Base-by-base conservation (phyloP, 192 early-diverging fungal genomes). In the Backusella circina region DNA sequence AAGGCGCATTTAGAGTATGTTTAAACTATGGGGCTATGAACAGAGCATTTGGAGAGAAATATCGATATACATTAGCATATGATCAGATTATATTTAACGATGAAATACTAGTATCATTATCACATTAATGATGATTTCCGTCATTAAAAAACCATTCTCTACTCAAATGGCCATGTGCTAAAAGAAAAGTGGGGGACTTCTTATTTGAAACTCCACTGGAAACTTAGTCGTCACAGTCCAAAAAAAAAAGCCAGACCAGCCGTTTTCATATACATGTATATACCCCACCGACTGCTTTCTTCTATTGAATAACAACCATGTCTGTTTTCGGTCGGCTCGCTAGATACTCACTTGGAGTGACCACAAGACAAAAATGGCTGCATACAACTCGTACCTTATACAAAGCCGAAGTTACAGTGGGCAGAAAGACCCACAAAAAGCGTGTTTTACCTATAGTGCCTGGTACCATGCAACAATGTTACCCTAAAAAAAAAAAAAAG, bases 381-480 rank as follows among this genome's bases (percentile, higher is more conserved):
- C 54, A 61, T 13, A 61, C 54, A 61, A 61, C 54, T 28, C 26
- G 23, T 61, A 61, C 54, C 21, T 61, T 61, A 28, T 61, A 61
- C 26, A 61, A 61, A 61, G 23, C 54, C 54, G 54, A 61, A 26
- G 54, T 28, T 12, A 61, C 54, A 61, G 21, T 26, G 54, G 54
- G 54, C 12, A 26, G 54, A 61, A 61, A 61, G 23, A 61, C 54
- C 10, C 54, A 61, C 23, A 61, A 23, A 3, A 68, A 68, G 33
- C 67, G 67, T 68, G 35, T 37, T 37, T 68, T 68, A 38, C 67
- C 67, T 36, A 12, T 36, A 37, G 32, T 68, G 35, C 67, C 67
- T 37, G 70, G 70, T 51, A 71, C 54, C 54, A 26, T 26, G 54
- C 54, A 57, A 57, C 54, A 57, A 21, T 28, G 23, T 61, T 61